These are phyloP conservation scores for Penicillium paxilli DNA, from an alignment of 495 filamentous ascomycete species.

Conservation along the genomic window DNA sequence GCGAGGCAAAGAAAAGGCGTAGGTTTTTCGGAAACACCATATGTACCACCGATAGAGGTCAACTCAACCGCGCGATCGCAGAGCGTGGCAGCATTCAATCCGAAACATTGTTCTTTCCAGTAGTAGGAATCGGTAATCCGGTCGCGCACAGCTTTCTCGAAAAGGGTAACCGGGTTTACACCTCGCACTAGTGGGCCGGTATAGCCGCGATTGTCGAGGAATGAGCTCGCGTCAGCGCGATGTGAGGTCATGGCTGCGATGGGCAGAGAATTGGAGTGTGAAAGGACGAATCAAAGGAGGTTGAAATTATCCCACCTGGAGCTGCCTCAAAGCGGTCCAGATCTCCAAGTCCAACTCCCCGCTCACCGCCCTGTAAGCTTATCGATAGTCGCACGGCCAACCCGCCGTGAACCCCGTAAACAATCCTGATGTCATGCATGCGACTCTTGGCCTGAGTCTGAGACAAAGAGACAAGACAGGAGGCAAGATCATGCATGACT, in stretches of 20 bases:
- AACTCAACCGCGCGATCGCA: conserved; percentile 87
- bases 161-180: conserved; percentile 82
- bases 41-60: conserved; percentile 81
- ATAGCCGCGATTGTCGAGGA: conserved; percentile 81
- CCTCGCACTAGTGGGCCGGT: conserved; percentile 67
- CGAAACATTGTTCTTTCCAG: conserved; percentile 99
- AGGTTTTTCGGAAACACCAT: conserved; percentile 77
- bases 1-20: conserved; percentile 92
- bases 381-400: conserved; percentile 51
- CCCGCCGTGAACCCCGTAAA: conserved; percentile 19
- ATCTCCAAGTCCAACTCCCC: neutral
- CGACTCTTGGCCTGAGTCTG: conserved; percentile 8
- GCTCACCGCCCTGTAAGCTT: conserved; percentile 26
- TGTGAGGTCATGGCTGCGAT: conserved; percentile 44
- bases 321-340: too few relatives aligned
- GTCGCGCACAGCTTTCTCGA: conserved; percentile 91
- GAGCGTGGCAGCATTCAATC: conserved; percentile 84
- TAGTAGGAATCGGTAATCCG: conserved; percentile 94
- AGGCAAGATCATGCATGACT: conserved; percentile 11
- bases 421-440: conserved; percentile 31
- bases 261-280: neutral
- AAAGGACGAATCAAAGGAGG: neutral
- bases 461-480: conserved; percentile 6
- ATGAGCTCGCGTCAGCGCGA: conserved; percentile 70
- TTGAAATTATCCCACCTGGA: neutral